Evolutionary conservation across 352 stramenopile species (phyloP), one percentile per base, ranked within the genome.

Genomic region (Phytophthora kernoviae): DNA sequence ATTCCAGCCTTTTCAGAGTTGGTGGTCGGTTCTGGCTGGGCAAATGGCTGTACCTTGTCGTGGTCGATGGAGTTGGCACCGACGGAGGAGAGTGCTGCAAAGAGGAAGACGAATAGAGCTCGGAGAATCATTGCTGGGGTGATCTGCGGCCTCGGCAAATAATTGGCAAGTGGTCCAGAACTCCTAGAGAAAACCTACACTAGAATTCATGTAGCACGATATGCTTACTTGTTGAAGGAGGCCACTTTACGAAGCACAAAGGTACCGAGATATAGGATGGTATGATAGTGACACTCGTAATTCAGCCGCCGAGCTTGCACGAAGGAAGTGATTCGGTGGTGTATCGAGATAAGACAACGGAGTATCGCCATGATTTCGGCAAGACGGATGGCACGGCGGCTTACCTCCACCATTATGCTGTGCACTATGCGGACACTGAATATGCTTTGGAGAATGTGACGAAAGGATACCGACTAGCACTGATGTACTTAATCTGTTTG

Each of bases 201-300:
- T 30, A 3, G 24, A 30, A 30, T 30, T 30, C 24, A 30, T 30
- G 24, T 3, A 30, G 6, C 6, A 6, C 24, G 24, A 30, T 30
- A 6, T 30, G 24, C 3, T 30, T 7, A 6, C 6, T 30, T 30
- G 75, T 67, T 42, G 10, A 65, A 45, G 72, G 59, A 36, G 62
- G 73, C 21, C 72, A 79, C 36, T 85, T 79, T 47, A 30, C 65
- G 1, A 67, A 65, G 9, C 70, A 85, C 39, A 62, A 74, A 42
- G 73, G 84, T 47, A 85, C 66, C 4, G 75, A 88, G 65, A 84
- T 84, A 26, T 49, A 88, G 37, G 64, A 62, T 4, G 73, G 70
- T 9, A 82, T 77, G 78, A 77, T 82, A 22, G 75, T 64, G 2
- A 85, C 73, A 12, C 42, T 88, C 7, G 58, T 85, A 10, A 17